These are phyloP conservation scores for Taiozyma sp. DNA, from an alignment of 1,139 yeast genomes.

Conservation along the genomic window DNA sequence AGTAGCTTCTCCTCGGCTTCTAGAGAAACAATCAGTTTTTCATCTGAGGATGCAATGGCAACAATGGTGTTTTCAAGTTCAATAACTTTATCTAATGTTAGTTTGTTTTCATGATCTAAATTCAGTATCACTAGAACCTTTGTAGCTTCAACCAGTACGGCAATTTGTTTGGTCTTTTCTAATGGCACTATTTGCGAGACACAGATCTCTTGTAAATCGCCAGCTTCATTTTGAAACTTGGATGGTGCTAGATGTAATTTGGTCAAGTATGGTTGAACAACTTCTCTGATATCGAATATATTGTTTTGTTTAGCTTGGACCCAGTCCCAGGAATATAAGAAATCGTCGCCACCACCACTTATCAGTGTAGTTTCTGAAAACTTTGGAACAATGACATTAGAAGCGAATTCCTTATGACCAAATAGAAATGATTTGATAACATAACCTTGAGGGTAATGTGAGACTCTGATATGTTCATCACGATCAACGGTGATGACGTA, in stretches of 20 bases:
- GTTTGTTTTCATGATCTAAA: slow-evolving; percentile 26
- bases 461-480: slow-evolving; percentile 93
- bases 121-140: slow-evolving; percentile 41
- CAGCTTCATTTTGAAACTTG: slow-evolving; percentile 52
- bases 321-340: slow-evolving; percentile 80
- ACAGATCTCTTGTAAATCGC: slow-evolving; percentile 45
- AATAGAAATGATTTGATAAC: slow-evolving; percentile 79
- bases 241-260: slow-evolving; percentile 63
- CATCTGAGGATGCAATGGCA: slow-evolving; percentile 29
- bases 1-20: slow-evolving; percentile 36
- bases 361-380: slow-evolving; percentile 47
- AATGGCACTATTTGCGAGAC: slow-evolving; percentile 42
- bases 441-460: slow-evolving; percentile 73
- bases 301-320: slow-evolving; percentile 38
- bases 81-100: slow-evolving; percentile 28
- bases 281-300: slow-evolving; percentile 43
- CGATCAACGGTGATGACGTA: slow-evolving; percentile 81
- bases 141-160: slow-evolving; percentile 53
- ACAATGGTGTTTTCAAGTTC: slow-evolving; percentile 29
- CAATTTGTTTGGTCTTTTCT: slow-evolving; percentile 27
- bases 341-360: slow-evolving; percentile 90
- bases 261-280: slow-evolving; percentile 44
- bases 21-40: slow-evolving; percentile 39
- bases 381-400: slow-evolving; percentile 49
- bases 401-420: slow-evolving; percentile 82